Evolutionary conservation across 352 stramenopile genomes (phyloP), one percentile per base, ranked within the genome.

Genomic region (Phytophthora boehmeriae): DNA sequence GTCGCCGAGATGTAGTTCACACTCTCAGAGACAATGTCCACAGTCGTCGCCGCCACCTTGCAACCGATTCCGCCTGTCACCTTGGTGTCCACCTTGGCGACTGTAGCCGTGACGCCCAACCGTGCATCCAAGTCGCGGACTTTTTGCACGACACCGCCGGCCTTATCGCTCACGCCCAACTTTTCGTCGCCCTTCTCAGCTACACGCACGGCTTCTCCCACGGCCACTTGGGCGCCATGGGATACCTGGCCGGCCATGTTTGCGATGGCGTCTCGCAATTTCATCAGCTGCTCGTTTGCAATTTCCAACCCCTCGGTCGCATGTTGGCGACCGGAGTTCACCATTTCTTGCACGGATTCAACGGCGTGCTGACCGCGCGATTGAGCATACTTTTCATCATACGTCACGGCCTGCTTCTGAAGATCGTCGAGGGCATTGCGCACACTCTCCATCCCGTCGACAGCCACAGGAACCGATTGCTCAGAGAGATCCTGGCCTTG

Each of bases 1-100:
- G 77, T 87, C 49, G 89, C 77, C 20, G 75, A 78, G 22, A 89
- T 74, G 58, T 93, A 93, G 28, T 73, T 85, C 25, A 93, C 72
- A 30, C 75, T 84, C 52, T 90, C 78, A 2, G 73, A 63, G n/a
- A 89, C 76, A 36, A 90, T 88, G 17, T 84, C 81, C 20, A 81
- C 73, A 28, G 77, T 79, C 30, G 78, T 88, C 34, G 74, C 50
- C 30, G 88, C 71, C 35, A 86, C 43, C 19, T 73, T 80, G 19
- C 76, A 71, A 19, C 70, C 83, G 22, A 92, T 57, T 0, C 83
- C 83, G 25, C 83, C 80, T 0, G 80, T 90, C 38, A 92, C 72
- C 63, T 88, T 89, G 39, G 55, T 49, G 52, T 92, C 83, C 20
- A 92, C 73, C 64, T 84, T 87, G 2, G 45, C 56, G 4, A 76